Evolutionary conservation across 352 stramenopile species (phyloP), one percentile per base, ranked within the genome.

Genomic region (Pythium brachiatum): DNA sequence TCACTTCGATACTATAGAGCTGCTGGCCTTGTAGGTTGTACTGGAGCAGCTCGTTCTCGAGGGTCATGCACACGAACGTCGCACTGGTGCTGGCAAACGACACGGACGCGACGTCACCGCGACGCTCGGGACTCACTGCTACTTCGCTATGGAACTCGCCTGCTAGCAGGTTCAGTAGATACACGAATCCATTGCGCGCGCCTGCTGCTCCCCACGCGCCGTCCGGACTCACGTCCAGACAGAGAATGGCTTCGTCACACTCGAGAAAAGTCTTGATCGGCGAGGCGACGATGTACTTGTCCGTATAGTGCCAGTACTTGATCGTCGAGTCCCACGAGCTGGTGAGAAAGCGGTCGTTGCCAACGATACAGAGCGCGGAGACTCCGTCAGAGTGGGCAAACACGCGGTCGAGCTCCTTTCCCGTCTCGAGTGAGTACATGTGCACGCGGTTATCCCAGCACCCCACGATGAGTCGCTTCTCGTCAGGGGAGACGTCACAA

Each of bases 291-390:
- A 93, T 80, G 25, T 70, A 73, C 11, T 60, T 75, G 11, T 79
- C 65, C 1, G 81, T 87, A 39, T 89, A 93, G 15, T 76, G 69
- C 84, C 84, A 93, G 21, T 89, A 53, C 59, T 91, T 92, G 60
- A 92, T 73, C 0, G 69, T 90, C 0, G 81, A 88, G 60, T 92
- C 83, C 81, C 79, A 90, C 5, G 83, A 92, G 29, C 81, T 88
- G n/a, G 81, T 88, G 20, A 90, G 48, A 38, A 92, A 83, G 0
- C 77, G 76, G 18, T 80, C 72, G 9, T 75, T 21, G 9, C 48
- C 70, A 18, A 90, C 34, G 23, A 87, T 75, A 26, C 76, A 80
- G 29, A 94, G 77, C 15, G 79, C 83, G 15, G 83, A 90, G 32
- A 94, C 81, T 7, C 81, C 81, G 34, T 91, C 81, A 2, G 73